Evolutionary conservation across 2,329 filamentous ascomycete species (phyloP).

Genomic region (Aschersonia sp.): DNA sequence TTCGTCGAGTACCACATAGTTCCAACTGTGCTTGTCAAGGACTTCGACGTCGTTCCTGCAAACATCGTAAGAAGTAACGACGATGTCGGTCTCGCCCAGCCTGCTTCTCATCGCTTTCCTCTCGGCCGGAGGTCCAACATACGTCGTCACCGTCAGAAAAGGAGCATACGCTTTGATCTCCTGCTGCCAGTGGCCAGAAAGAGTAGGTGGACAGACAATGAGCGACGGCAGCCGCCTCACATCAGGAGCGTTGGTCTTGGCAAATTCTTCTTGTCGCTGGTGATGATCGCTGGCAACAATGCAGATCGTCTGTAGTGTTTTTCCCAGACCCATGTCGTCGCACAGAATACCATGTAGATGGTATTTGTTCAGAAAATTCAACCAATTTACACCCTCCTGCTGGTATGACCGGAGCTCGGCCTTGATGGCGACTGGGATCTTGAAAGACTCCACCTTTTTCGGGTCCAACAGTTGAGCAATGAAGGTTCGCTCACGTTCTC

Average conservation of each 20-base stretch:
- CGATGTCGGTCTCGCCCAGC: constrained; percentile 71
- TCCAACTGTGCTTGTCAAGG: constrained; percentile 76
- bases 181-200: constrained; percentile 97
- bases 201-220: constrained; percentile 88
- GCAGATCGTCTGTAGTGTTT: constrained; percentile 92
- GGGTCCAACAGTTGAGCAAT: constrained; percentile 92
- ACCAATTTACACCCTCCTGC: constrained; percentile 97
- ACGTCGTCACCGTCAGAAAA: constrained; percentile 79
- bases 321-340: constrained; percentile 97
- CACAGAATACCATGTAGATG: constrained; percentile 96
- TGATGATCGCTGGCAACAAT: constrained; percentile 98
- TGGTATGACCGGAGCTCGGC: constrained; percentile 93
- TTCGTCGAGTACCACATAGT: constrained; percentile 94
- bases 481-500: constrained; percentile 90
- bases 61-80: constrained; percentile 96
- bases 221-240: constrained; percentile 71
- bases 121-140: constrained; percentile 78
- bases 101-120: constrained; percentile 55
- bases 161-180: constrained; percentile 93
- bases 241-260: constrained; percentile 66
- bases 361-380: constrained; percentile 95
- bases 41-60: constrained; percentile 90
- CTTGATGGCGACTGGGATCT: constrained; percentile 93
- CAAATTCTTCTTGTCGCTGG: constrained; percentile 78
- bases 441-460: constrained; percentile 89